phyloP scores from a whole-genome alignment of 345 rosid genomes.

The Populus ilicifolia region DNA sequence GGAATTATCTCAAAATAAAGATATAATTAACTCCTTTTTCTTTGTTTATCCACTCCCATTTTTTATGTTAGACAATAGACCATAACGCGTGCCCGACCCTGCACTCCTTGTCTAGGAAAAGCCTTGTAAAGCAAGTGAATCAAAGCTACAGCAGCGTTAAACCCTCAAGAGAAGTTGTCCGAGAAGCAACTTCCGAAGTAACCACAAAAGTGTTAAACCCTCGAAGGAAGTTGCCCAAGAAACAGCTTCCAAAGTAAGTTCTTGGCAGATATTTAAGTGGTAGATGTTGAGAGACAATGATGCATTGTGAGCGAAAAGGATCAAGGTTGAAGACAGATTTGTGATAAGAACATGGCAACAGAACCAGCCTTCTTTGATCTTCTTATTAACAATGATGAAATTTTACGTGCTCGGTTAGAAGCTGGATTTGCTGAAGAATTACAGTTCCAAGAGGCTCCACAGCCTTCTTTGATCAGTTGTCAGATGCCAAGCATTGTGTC shows the following conservation, averaged over 20 bases:
- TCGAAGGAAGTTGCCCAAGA: not conserved
- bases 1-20: too few species aligned
- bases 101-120: not conserved
- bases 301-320: not conserved
- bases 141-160: not conserved
- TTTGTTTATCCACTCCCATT: too few species aligned
- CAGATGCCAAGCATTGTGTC: not conserved
- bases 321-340: not conserved
- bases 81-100: not conserved
- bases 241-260: not conserved
- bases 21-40: too few species aligned
- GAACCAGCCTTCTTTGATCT: not conserved
- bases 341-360: not conserved
- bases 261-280: not conserved
- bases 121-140: not conserved
- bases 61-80: too few species aligned
- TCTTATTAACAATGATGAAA: not conserved
- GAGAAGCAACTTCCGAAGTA: not conserved
- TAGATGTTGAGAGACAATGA: not conserved
- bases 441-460: constrained; percentile 13
- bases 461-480: not conserved
- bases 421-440: not conserved
- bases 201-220: not conserved
- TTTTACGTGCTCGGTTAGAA: not conserved
- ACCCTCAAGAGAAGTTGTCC: not conserved